Conservation (phyloP, 768 basidiomycete genomes). For the Leccinum longicurvipes region DNA sequence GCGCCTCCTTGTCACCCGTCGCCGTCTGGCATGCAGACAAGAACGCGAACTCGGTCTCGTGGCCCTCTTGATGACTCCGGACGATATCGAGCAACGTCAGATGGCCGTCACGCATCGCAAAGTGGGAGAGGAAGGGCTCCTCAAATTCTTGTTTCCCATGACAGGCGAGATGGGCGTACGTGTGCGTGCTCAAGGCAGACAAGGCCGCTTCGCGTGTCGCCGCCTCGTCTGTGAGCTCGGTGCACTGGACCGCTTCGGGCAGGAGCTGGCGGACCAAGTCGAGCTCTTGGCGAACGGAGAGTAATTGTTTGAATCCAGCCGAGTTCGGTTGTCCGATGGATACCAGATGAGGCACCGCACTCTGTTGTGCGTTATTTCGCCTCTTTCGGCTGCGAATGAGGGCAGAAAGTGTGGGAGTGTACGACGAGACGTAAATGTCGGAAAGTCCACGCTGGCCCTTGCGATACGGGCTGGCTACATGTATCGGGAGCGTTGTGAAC, state of each 20-base stretch:
- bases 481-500: slow-evolving; percentile 28
- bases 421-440: slow-evolving; percentile 30
- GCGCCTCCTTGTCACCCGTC: slow-evolving; percentile 18
- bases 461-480: slow-evolving; percentile 24
- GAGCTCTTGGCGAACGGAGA: slow-evolving; percentile 14
- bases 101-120: slow-evolving; percentile 15
- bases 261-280: slow-evolving; percentile 10
- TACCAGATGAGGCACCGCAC: slow-evolving; percentile 6
- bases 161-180: slow-evolving; percentile 27
- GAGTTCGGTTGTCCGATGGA: slow-evolving; percentile 20
- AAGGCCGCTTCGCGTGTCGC: slow-evolving; percentile 15
- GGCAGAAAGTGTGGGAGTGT: slow-evolving; percentile 28
- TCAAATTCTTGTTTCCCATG: slow-evolving; percentile 19
- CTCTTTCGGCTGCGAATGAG: slow-evolving; percentile 20
- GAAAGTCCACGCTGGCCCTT: slow-evolving; percentile 15
- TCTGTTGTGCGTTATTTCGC: background rate
- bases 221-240: slow-evolving; percentile 7
- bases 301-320: background rate
- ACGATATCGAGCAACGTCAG: slow-evolving; percentile 25
- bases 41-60: slow-evolving; percentile 26
- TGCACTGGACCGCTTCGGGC: slow-evolving; percentile 6
- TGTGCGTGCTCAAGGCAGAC: slow-evolving; percentile 11
- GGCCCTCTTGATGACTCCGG: slow-evolving; percentile 1
- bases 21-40: slow-evolving; percentile 32
- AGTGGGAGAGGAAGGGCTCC: slow-evolving; percentile 19